Conservation (phyloP, 768 basidiomycete species). For the Pilatotrama ljubarskyi region DNA sequence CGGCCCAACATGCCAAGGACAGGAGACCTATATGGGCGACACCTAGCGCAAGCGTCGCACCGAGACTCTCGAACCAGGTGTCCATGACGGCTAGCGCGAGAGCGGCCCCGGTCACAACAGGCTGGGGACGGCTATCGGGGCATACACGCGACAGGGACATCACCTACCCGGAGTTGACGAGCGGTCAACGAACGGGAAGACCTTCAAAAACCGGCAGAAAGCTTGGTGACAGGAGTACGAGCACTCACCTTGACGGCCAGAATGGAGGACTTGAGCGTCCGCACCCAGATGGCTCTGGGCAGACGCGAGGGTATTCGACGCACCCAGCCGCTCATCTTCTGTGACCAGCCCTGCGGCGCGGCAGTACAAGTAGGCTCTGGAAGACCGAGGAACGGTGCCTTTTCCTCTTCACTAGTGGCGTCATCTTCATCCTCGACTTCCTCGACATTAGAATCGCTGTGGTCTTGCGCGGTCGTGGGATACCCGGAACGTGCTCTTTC, state of each 20-base stretch:
- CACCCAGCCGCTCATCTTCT: background rate
- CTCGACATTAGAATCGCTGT: conserved; percentile 8
- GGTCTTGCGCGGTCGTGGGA: background rate
- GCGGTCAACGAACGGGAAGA: background rate
- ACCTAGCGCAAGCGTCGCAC: conserved; percentile 40
- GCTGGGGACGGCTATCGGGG: conserved; percentile 23
- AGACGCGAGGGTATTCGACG: conserved; percentile 9
- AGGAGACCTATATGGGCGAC: conserved; percentile 40
- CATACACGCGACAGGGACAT: conserved; percentile 29
- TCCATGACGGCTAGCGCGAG: conserved; percentile 44
- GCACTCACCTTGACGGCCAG: conserved; percentile 38
- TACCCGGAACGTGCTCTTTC: background rate
- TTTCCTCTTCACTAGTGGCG: background rate
- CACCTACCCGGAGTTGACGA: conserved; percentile 20
- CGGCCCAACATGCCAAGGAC: conserved; percentile 16
- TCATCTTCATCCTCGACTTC: conserved; percentile 4
- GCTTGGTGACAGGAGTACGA: background rate
- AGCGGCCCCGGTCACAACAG: conserved; percentile 30
- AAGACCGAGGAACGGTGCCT: background rate
- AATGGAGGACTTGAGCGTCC: conserved; percentile 37
- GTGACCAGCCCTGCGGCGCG: background rate
- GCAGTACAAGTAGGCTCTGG: background rate
- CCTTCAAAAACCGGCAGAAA: background rate
- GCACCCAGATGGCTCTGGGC: conserved; percentile 26
- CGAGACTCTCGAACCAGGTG: conserved; percentile 44